These are phyloP conservation scores for Zygoascus tannicola DNA, from an alignment of 805 yeast genomes.

Conservation along the genomic window DNA sequence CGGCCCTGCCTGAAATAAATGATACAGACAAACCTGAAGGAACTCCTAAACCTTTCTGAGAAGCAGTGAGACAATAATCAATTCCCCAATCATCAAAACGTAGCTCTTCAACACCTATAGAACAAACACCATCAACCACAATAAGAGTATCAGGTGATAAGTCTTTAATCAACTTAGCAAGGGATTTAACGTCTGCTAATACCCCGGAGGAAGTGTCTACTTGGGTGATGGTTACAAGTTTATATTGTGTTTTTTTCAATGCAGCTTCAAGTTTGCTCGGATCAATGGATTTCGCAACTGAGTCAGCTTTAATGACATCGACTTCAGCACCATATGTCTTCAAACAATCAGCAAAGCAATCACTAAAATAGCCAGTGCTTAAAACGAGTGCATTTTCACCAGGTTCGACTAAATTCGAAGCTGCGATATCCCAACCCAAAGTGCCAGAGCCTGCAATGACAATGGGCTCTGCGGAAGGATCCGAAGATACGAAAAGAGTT, in stretches of 20 bases:
- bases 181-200: constrained; percentile 54
- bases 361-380: constrained; percentile 84
- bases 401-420: constrained; percentile 55
- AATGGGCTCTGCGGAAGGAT: constrained; percentile 62
- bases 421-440: constrained; percentile 88
- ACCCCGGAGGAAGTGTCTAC: constrained; percentile 98
- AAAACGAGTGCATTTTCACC: constrained; percentile 71
- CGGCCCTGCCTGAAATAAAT: constrained; percentile 66
- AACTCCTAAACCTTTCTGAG: constrained; percentile 92
- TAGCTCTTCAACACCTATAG: constrained; percentile 80
- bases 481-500: constrained; percentile 60
- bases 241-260: constrained; percentile 44
- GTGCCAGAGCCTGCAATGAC: constrained; percentile 89
- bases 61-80: constrained; percentile 82
- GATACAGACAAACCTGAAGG: constrained; percentile 87
- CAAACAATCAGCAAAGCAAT: constrained; percentile 69
- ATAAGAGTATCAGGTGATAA: constrained; percentile 73
- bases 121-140: constrained; percentile 91
- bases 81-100: constrained; percentile 84
- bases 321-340: constrained; percentile 66
- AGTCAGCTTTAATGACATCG: constrained; percentile 59
- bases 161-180: constrained; percentile 51
- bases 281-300: constrained; percentile 56
- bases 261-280: constrained; percentile 45
- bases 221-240: constrained; percentile 77